phyloP scores from a whole-genome alignment of 495 filamentous ascomycete genomes.

The Trypethelium eluteriae region DNA sequence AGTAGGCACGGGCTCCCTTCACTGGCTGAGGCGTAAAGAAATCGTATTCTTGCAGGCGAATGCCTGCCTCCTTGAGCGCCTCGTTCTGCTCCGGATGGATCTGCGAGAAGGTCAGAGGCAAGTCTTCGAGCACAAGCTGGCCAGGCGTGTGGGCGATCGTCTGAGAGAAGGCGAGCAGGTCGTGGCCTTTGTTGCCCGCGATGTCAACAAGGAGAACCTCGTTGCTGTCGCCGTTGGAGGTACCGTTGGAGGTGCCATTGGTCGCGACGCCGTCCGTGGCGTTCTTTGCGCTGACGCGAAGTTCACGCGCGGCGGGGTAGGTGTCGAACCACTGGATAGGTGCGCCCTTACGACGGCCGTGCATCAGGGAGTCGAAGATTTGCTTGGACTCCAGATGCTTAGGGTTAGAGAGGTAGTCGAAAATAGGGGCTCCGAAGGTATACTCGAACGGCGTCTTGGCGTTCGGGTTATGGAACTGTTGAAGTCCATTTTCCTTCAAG shows the following conservation, averaged over 20 bases:
- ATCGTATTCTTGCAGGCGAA: conserved; percentile 17
- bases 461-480: conserved; percentile 4
- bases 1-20: conserved; percentile 21
- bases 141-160: conserved; percentile 10
- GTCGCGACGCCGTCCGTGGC: neutral
- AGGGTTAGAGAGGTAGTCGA: conserved; percentile 10
- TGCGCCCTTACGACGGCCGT: conserved; percentile 4
- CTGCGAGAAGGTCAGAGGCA: conserved; percentile 10
- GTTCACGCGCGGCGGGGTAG: conserved; percentile 12
- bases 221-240: neutral
- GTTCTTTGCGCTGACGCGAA: neutral
- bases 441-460: conserved; percentile 14
- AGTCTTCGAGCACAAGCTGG: conserved; percentile 17
- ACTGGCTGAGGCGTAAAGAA: conserved; percentile 21
- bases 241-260: neutral
- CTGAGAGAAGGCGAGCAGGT: conserved; percentile 8
- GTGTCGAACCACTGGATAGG: conserved; percentile 18
- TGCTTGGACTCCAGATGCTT: conserved; percentile 3
- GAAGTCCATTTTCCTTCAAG: conserved; percentile 9
- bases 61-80: neutral
- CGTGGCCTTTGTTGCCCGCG: conserved; percentile 17
- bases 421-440: conserved; percentile 16
- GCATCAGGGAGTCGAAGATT: conserved; percentile 17
- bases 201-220: conserved; percentile 19
- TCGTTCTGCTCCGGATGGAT: neutral